Conservation (phyloP, 768 basidiomycete species). For the Roridomyces roridus region DNA sequence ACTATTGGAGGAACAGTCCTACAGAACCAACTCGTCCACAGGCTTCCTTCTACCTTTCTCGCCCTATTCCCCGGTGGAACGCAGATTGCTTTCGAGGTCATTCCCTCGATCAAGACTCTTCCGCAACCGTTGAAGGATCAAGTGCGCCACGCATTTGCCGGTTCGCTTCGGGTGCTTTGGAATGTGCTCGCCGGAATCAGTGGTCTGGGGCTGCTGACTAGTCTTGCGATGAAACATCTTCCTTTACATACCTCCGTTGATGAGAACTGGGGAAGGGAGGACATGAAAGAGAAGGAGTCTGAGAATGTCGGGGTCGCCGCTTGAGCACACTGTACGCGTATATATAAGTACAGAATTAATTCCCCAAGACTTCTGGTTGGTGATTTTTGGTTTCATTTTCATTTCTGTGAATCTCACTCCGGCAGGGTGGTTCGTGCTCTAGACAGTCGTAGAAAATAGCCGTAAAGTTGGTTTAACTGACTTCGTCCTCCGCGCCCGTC, state of each 20-base stretch:
- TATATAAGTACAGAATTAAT: too few relatives aligned
- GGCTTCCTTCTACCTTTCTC: constrained; percentile 47
- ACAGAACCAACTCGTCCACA: constrained; percentile 51
- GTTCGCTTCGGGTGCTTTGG: constrained; percentile 44
- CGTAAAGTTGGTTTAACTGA: too few relatives aligned
- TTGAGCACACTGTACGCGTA: too few relatives aligned
- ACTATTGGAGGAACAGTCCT: constrained; percentile 56
- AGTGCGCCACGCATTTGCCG: constrained; percentile 47
- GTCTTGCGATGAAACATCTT: constrained; percentile 37
- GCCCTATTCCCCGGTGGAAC: constrained; percentile 39
- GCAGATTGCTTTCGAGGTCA: constrained; percentile 51
- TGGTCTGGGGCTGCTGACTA: constrained; percentile 36
- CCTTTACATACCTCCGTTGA: constrained; percentile 35
- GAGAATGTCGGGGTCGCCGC: too few relatives aligned
- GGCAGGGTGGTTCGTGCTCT: too few relatives aligned
- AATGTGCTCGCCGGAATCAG: constrained; percentile 41
- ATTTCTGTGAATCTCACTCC: too few relatives aligned
- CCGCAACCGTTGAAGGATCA: constrained; percentile 33
- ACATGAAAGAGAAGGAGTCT: too few relatives aligned
- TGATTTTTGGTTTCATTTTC: too few relatives aligned
- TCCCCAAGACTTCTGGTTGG: too few relatives aligned
- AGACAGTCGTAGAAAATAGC: too few relatives aligned
- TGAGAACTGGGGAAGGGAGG: constrained; percentile 30
- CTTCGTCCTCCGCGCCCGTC: too few relatives aligned
- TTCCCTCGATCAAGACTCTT: constrained; percentile 46